Evolutionary conservation across 129 eudicot genomes (phyloP).

Genomic region (Apium graveolens): DNA sequence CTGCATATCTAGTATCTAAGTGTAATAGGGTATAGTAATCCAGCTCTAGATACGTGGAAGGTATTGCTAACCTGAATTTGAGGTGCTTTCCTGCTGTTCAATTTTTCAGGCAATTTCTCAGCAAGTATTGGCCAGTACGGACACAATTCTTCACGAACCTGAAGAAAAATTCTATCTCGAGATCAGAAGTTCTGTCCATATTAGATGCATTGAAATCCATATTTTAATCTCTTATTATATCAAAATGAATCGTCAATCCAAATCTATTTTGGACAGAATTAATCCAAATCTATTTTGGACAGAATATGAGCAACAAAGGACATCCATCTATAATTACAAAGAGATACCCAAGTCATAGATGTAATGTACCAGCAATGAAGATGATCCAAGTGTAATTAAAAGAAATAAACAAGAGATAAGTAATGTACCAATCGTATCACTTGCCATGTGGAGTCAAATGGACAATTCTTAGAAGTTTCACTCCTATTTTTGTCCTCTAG

Average conservation of each 20-base stretch:
- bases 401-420: background rate
- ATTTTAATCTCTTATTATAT: background rate
- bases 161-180: constrained; percentile 9
- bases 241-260: background rate
- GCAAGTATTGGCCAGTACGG: constrained; percentile 67
- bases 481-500: constrained; percentile 40
- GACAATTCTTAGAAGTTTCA: constrained; percentile 45
- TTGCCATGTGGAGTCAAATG: constrained; percentile 80
- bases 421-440: constrained; percentile 51
- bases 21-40: background rate
- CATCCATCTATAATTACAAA: background rate
- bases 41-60: no score
- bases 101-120: constrained; percentile 45
- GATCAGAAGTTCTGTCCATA: constrained; percentile 4
- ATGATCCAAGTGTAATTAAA: background rate
- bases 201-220: constrained; percentile 1
- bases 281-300: background rate
- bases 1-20: background rate
- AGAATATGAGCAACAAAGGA: background rate
- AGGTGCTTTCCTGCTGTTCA: constrained; percentile 44
- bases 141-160: constrained; percentile 78
- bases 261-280: background rate
- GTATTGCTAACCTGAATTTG: constrained; percentile 32
- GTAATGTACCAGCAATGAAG: background rate
- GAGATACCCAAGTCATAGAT: background rate